Conservation (phyloP, 202 grass and related monocot genomes). For the Alloteropsis angusta region DNA sequence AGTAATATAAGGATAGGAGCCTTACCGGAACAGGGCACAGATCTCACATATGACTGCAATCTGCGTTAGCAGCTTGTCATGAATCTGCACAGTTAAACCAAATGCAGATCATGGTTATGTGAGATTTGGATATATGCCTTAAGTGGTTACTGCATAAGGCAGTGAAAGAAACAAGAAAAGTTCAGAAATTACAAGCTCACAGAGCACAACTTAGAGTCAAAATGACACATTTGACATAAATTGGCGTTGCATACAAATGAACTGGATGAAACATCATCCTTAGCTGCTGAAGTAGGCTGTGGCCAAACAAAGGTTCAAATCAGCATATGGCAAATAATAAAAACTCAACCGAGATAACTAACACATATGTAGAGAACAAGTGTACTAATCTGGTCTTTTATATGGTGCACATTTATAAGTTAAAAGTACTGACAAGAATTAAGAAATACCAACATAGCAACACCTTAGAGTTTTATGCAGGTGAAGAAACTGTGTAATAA, state of each 20-base stretch:
- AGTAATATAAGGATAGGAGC: not conserved
- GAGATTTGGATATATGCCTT: too few species aligned
- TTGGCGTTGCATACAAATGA: too few species aligned
- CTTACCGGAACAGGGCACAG: slow-evolving; percentile 69
- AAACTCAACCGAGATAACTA: too few species aligned
- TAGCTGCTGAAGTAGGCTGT: too few species aligned
- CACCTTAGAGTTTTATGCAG: not conserved
- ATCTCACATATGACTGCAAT: slow-evolving; percentile 72
- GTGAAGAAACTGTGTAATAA: slow-evolving; percentile 12
- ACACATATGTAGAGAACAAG: slow-evolving; percentile 11
- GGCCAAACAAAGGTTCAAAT: too few species aligned
- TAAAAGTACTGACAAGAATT: not conserved
- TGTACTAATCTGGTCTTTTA: not conserved
- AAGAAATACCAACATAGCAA: not conserved
- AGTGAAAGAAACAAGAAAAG: too few species aligned
- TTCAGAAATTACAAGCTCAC: not conserved
- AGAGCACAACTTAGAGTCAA: too few species aligned
- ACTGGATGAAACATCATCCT: too few species aligned
- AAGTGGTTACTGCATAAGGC: too few species aligned
- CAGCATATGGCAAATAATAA: too few species aligned
- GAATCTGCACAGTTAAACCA: slow-evolving; percentile 50
- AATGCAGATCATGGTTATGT: not conserved
- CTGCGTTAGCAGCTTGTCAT: slow-evolving; percentile 63
- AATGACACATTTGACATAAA: too few species aligned
- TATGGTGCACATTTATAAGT: not conserved